These are phyloP conservation scores for Yarrowia hollandica DNA, from an alignment of 805 yeast genomes.

Conservation along the genomic window DNA sequence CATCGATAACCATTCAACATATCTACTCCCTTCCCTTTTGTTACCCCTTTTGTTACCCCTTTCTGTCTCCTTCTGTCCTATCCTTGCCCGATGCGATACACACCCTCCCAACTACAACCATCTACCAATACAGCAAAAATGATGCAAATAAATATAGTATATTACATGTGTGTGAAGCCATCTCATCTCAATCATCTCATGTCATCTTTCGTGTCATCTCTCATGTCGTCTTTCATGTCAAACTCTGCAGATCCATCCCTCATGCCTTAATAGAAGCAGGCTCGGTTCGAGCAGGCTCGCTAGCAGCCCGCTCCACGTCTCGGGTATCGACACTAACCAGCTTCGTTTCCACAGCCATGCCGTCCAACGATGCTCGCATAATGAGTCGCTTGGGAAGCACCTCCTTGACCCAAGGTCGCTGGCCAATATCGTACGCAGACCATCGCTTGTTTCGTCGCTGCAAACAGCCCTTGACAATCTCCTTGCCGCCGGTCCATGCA, in stretches of 20 bases:
- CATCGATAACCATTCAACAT: too few species aligned
- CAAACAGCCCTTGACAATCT: conserved; percentile 52
- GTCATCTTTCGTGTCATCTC: background rate
- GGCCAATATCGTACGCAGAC: conserved; percentile 37
- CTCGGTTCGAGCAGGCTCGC: conserved; percentile 5
- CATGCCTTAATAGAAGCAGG: conserved; percentile 3
- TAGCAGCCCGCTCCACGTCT: conserved; percentile 10
- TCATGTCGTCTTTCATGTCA: background rate
- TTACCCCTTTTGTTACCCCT: too few species aligned
- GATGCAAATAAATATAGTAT: conserved; percentile 6
- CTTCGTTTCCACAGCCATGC: background rate
- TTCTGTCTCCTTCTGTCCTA: too few species aligned
- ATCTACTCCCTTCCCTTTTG: too few species aligned
- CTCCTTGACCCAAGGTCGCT: conserved; percentile 33
- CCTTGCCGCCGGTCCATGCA: conserved; percentile 51
- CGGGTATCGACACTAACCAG: conserved; percentile 6
- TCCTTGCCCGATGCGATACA: too few species aligned
- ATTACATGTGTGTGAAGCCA: background rate
- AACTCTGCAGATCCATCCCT: background rate
- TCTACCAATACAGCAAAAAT: background rate
- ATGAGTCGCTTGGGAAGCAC: conserved; percentile 27
- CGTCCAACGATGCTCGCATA: background rate
- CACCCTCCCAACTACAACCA: too few species aligned
- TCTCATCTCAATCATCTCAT: background rate
- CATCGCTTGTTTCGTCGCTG: conserved; percentile 51